Evolutionary conservation across 2,329 filamentous ascomycete species (phyloP).

Genomic region (Pestalotiopsis sp.): DNA sequence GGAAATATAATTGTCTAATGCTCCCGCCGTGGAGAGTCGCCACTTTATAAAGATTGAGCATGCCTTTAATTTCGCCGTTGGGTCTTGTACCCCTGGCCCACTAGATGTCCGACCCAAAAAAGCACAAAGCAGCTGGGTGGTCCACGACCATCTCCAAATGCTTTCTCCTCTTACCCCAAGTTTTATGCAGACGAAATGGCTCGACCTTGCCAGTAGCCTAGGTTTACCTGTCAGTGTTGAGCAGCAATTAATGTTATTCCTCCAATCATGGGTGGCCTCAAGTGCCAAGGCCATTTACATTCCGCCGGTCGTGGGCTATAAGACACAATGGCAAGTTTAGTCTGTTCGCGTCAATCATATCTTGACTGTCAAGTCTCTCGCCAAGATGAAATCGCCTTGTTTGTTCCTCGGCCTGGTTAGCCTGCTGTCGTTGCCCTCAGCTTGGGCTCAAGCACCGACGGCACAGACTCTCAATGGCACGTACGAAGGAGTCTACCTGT

Average conservation of each 20-base stretch:
- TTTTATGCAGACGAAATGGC: not conserved
- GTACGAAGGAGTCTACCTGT: slow-evolving; percentile 36
- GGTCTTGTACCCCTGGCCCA: not conserved
- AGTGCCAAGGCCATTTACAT: not conserved
- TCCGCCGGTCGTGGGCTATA: not conserved
- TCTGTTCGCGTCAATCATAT: not conserved
- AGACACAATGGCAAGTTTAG: not conserved
- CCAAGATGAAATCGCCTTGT: not conserved
- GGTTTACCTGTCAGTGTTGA: not conserved
- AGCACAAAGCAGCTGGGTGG: not conserved
- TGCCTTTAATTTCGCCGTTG: not conserved
- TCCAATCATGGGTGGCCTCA: slow-evolving; percentile 4
- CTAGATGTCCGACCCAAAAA: not conserved
- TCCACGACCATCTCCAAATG: not conserved
- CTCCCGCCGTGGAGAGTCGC: not conserved
- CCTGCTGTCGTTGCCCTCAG: not conserved
- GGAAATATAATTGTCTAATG: not conserved
- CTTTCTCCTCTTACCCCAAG: slow-evolving; percentile 9
- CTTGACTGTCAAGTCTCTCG: not conserved
- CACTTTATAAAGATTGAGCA: not conserved
- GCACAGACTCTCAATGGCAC: slow-evolving; percentile 35
- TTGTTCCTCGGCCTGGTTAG: not conserved
- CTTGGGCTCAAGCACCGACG: slow-evolving; percentile 14
- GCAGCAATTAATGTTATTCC: slow-evolving; percentile 10
- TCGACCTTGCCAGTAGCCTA: not conserved